phyloP scores from a whole-genome alignment of 305 asterid species.

The Solanum chacoense region DNA sequence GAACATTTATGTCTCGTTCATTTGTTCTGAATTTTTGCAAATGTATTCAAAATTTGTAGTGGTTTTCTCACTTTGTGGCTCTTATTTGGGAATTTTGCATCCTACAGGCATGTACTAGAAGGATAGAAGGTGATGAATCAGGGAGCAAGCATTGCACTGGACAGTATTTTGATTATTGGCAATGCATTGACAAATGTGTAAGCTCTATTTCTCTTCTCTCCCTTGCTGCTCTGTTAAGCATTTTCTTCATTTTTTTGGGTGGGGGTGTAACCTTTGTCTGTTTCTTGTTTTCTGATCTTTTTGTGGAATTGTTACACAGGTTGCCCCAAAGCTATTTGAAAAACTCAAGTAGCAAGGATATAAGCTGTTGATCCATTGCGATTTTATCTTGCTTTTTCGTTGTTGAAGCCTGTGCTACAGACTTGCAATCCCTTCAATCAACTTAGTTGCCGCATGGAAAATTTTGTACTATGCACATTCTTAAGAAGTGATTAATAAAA shows the following conservation, averaged over 20 bases:
- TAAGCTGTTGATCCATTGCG: not conserved
- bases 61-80: not conserved
- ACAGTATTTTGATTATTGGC: conserved; percentile 81
- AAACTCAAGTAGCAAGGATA: conserved; percentile 41
- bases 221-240: not conserved
- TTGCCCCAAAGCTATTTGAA: conserved; percentile 56
- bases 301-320: conserved; percentile 31
- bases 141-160: conserved; percentile 87
- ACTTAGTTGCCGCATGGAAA: not conserved
- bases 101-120: conserved; percentile 54
- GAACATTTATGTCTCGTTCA: not conserved
- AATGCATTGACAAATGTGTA: conserved; percentile 78
- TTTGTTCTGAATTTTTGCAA: not conserved
- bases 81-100: conserved; percentile 3
- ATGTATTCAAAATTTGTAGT: not conserved
- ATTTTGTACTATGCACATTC: not conserved
- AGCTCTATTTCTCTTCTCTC: not conserved
- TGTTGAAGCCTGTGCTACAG: not conserved
- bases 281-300: not conserved
- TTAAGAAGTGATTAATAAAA: not conserved
- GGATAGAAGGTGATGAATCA: conserved; percentile 64
- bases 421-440: conserved; percentile 1
- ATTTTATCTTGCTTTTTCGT: not conserved
- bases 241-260: not conserved
- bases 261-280: too few relatives aligned